phyloP scores from a whole-genome alignment of 2,329 filamentous ascomycete genomes.

The Leptographium radiaticola region DNA sequence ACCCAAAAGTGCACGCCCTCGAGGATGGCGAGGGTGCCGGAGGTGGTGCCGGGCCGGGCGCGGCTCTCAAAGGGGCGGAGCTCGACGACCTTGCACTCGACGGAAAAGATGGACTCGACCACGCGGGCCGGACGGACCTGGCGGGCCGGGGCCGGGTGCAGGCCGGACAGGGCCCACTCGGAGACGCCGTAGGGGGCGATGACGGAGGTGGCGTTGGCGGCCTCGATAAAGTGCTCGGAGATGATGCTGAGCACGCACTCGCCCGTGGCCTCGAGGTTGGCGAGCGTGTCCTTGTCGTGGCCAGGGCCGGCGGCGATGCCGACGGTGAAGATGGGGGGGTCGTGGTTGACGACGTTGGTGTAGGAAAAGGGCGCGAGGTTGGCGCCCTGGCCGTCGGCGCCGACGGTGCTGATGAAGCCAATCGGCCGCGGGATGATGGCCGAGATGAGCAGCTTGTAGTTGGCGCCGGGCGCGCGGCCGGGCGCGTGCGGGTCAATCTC shows the following conservation, averaged over 20 bases:
- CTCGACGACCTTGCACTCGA: constrained; percentile 70
- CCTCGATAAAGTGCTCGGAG: constrained; percentile 71
- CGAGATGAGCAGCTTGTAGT: constrained; percentile 88
- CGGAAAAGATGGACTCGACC: constrained; percentile 66
- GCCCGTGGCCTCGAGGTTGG: constrained; percentile 55
- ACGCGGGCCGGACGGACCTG: constrained; percentile 53
- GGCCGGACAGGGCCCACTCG: constrained; percentile 68
- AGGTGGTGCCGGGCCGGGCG: constrained; percentile 57
- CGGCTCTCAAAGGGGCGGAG: constrained; percentile 65
- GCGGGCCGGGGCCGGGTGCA: constrained; percentile 52
- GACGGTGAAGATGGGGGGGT: constrained; percentile 70
- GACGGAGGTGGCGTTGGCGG: constrained; percentile 68
- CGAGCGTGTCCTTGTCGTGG: constrained; percentile 64
- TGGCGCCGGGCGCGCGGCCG: constrained; percentile 53
- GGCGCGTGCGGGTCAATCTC: constrained; percentile 69
- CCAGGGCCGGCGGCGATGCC: constrained; percentile 32
- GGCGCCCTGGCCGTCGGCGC: constrained; percentile 38
- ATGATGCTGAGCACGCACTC: constrained; percentile 86
- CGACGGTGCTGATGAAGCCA: constrained; percentile 44
- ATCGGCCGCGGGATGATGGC: constrained; percentile 75
- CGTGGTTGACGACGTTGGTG: constrained; percentile 71
- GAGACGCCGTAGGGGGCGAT: constrained; percentile 64
- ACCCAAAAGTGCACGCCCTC: constrained; percentile 85
- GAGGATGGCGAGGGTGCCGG: constrained; percentile 60
- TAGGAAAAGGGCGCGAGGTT: constrained; percentile 87